These are phyloP conservation scores for Jatropha curcas DNA, from an alignment of 345 rosid species.

Conservation along the genomic window DNA sequence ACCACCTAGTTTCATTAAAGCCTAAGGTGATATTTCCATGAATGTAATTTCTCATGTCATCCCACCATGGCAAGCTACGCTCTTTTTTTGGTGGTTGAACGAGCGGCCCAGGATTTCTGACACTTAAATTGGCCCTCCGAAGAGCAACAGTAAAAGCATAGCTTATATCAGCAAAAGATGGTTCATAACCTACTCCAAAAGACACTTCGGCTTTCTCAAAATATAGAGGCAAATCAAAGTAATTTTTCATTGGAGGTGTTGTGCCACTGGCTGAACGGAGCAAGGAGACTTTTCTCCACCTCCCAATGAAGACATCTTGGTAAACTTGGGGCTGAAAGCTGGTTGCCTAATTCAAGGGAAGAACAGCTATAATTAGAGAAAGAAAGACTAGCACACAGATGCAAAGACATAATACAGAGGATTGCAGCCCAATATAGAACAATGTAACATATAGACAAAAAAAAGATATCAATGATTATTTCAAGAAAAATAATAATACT, in stretches of 20 bases:
- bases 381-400: not conserved
- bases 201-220: constrained; percentile 78
- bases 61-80: constrained; percentile 99
- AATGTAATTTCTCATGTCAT: constrained; percentile 93
- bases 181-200: constrained; percentile 96
- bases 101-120: constrained; percentile 54
- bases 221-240: constrained; percentile 74
- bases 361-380: constrained; percentile 25
- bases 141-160: constrained; percentile 97
- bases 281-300: constrained; percentile 94
- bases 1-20: constrained; percentile 72
- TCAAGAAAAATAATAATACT: not conserved
- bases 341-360: constrained; percentile 69
- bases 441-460: not conserved
- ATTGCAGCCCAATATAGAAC: not conserved
- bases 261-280: constrained; percentile 94
- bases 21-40: constrained; percentile 73
- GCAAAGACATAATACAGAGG: not conserved
- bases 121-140: constrained; percentile 92
- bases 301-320: constrained; percentile 88
- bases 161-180: constrained; percentile 87
- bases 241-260: constrained; percentile 92
- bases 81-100: constrained; percentile 72
- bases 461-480: not conserved
- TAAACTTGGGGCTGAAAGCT: constrained; percentile 86